Evolutionary conservation across 2,329 filamentous ascomycete genomes (phyloP), one percentile per base, ranked within the genome.

Genomic region (Fusarium abutilonis): DNA sequence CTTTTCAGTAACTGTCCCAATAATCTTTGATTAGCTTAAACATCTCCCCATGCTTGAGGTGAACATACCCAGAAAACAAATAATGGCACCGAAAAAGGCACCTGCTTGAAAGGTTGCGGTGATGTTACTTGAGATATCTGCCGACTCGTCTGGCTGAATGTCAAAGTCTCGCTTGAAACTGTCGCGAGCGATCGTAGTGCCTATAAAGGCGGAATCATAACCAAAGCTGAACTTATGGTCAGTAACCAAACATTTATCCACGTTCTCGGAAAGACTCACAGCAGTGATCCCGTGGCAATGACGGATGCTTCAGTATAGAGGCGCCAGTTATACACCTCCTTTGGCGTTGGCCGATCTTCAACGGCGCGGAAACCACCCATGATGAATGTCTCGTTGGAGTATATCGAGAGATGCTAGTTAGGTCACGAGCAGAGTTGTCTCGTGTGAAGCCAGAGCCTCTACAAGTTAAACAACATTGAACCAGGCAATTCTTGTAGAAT

Each of bases 321-420:
- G 4, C 78, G 75, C 78, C 78, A 81, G 60, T 83, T 84, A 72
- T 83, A 83, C 61, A 85, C 82, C 72, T 83, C 81, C 56, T 78
- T 76, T 17, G 83, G 83, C 60, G 82, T 85, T 23, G 82, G 82
- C 63, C 83, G 76, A 70, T 85, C 83, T 68, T 85, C 83, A 34
- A 81, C 79, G 34, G 80, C 81, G 46, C 78, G 77, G 63, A 81
- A 72, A 26, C 75, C 74, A 52, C 72, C 74, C 75, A 77, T 77
- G 45, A 44, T 45, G 46, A 35, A 34, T 28, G n/a, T 52, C 17
- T 26, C 14, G 32, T 8, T 26, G 9, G 8, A 5, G 15, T 28
- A 15, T 45, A 31, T n/a, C 14, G 14, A 43, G 21, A 51, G 36
- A 3, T n/a, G n/a, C n/a, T n/a, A n/a, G n/a, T n/a, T n/a, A n/a